These are phyloP conservation scores for Nicotiana obtusifolia DNA, from an alignment of 257 asterid genomes.

Conservation along the genomic window DNA sequence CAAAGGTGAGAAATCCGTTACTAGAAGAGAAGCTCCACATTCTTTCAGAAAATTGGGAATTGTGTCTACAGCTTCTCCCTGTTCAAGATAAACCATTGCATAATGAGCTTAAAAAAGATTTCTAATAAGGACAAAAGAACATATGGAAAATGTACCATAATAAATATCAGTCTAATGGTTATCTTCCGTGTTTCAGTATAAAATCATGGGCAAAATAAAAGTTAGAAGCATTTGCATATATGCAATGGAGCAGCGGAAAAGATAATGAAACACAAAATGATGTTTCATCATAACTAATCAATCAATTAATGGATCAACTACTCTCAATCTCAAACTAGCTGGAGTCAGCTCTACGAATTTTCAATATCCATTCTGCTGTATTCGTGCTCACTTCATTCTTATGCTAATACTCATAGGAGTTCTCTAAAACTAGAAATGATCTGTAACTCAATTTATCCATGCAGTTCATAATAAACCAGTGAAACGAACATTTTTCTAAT, in stretches of 20 bases:
- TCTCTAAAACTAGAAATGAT: neutral
- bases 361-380: neutral
- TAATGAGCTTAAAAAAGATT: neutral
- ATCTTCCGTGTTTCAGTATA: neutral
- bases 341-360: neutral
- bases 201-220: neutral
- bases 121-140: neutral
- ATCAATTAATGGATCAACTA: neutral
- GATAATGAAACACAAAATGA: neutral
- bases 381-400: neutral
- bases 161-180: neutral
- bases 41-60: slow-evolving; percentile 71
- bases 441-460: neutral
- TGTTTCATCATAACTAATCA: neutral
- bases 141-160: neutral
- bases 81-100: slow-evolving; percentile 8
- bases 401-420: neutral
- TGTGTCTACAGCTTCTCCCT: slow-evolving; percentile 88
- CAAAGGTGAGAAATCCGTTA: slow-evolving; percentile 90
- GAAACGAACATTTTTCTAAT: neutral
- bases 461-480: neutral
- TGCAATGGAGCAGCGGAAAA: neutral
- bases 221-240: neutral
- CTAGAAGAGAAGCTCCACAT: slow-evolving; percentile 86
- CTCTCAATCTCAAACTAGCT: neutral